These are phyloP conservation scores for Micractinium conductrix DNA, from an alignment of 139 green algal genomes.

Conservation along the genomic window DNA sequence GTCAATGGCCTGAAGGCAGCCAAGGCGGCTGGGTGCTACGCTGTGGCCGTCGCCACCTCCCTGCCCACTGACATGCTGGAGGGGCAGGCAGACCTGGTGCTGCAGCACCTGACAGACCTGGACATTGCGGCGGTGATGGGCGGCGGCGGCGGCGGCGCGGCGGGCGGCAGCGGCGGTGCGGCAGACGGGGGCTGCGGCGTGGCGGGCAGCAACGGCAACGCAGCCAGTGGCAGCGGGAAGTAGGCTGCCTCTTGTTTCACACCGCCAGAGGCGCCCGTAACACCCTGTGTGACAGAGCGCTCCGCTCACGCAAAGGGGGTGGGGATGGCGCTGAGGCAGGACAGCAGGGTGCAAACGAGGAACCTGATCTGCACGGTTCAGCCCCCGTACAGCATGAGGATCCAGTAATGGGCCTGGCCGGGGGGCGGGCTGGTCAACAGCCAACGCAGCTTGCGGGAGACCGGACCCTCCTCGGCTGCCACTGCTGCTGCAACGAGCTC, in stretches of 20 bases:
- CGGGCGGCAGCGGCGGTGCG: not conserved
- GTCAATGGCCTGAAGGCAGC: slow-evolving; percentile 76
- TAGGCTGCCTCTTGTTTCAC: no score
- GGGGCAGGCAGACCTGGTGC: slow-evolving; percentile 66
- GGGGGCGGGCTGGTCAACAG: not conserved
- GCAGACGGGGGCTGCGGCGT: not conserved
- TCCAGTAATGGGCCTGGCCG: not conserved
- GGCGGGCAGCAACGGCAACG: no score
- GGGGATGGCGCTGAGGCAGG: no score
- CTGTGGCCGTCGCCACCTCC: slow-evolving; percentile 71
- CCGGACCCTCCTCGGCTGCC: not conserved
- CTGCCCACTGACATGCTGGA: slow-evolving; percentile 59
- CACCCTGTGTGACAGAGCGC: not conserved
- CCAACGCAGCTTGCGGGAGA: not conserved
- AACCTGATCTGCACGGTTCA: not conserved
- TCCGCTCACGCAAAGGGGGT: no score
- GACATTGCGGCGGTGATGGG: not conserved
- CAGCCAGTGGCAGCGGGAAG: no score
- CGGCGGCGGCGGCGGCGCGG: not conserved
- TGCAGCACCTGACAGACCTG: slow-evolving; percentile 50
- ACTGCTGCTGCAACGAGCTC: not conserved
- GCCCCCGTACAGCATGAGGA: not conserved
- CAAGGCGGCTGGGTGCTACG: slow-evolving; percentile 48
- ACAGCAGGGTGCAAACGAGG: not conserved
- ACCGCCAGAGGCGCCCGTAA: no score